A percentile compares a stretch with the other conserved stretches of the same genome.
These are phyloP conservation scores for Linum lewisii DNA, from an alignment of 345 rosid genomes.

Conservation along the genomic window DNA sequence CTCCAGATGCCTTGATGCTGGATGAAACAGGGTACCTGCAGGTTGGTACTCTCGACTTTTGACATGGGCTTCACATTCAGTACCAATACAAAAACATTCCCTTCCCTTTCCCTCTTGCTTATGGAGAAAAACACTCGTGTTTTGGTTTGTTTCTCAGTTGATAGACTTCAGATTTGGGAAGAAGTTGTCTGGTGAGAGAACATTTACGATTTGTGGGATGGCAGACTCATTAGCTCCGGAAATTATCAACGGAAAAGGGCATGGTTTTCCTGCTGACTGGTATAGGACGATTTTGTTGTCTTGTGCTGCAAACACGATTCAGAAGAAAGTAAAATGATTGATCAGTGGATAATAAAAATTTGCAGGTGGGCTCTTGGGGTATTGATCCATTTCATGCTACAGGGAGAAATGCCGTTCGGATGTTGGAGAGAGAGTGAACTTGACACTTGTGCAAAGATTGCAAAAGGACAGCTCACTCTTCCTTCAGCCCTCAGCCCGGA, in stretches of 20 bases:
- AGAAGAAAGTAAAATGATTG: background rate
- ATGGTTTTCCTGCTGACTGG: conserved; percentile 84
- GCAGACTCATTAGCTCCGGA: conserved; percentile 82
- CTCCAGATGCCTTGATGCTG: conserved; percentile 79
- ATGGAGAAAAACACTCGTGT: conserved; percentile 3
- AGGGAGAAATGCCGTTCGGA: conserved; percentile 79
- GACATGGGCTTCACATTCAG: too few species aligned
- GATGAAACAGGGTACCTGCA: conserved; percentile 70
- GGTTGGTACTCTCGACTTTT: conserved; percentile 31
- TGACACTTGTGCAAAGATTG: conserved; percentile 65
- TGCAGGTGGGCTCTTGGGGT: conserved; percentile 92
- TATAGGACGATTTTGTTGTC: conserved; percentile 12
- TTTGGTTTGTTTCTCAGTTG: conserved; percentile 31
- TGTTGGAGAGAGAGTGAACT: conserved; percentile 80
- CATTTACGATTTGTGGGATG: conserved; percentile 85
- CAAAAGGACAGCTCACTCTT: conserved; percentile 59
- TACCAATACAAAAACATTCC: too few species aligned
- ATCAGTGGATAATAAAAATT: background rate
- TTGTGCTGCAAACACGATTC: background rate
- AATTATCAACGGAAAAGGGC: conserved; percentile 83
- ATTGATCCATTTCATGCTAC: conserved; percentile 66
- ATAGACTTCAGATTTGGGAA: conserved; percentile 87
- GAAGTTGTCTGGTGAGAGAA: conserved; percentile 52
- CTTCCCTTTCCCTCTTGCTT: conserved; percentile 1
- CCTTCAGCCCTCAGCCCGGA: conserved; percentile 45